A percentile compares a stretch with the other conserved stretches of the same genome.
These are phyloP conservation scores for Trypanosomatidae sp. DNA, from an alignment of 208 protist species.

Conservation along the genomic window DNA sequence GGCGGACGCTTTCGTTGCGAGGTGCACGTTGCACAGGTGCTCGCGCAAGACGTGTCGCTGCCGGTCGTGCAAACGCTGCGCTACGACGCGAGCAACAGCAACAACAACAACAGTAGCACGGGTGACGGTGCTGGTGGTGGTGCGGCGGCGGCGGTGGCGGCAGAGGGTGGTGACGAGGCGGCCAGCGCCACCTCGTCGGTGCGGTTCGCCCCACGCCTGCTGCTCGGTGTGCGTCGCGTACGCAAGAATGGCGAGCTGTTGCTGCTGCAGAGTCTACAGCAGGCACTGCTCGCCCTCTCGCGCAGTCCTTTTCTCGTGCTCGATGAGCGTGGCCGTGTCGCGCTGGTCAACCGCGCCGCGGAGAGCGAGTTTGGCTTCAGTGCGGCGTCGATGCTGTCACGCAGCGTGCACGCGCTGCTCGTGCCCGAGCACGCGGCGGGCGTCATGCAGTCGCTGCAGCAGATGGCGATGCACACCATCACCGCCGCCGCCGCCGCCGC, in stretches of 20 bases:
- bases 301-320: constrained; percentile 6
- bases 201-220: background rate
- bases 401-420: background rate
- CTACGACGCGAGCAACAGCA: too few relatives aligned
- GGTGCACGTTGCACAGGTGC: background rate
- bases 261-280: background rate
- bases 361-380: constrained; percentile 10
- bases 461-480: background rate
- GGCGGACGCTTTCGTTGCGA: too few relatives aligned
- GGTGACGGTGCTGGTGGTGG: too few relatives aligned
- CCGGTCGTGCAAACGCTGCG: too few relatives aligned
- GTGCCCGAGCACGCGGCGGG: background rate
- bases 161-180: too few relatives aligned
- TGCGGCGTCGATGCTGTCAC: background rate
- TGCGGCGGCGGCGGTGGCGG: too few relatives aligned
- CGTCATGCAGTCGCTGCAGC: background rate
- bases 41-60: background rate
- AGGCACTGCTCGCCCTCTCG: constrained; percentile 1
- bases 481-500: background rate
- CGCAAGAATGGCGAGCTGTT: background rate
- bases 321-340: constrained; percentile 8
- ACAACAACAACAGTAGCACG: too few relatives aligned
- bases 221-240: background rate
- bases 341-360: constrained; percentile 12
- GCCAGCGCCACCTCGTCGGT: too few relatives aligned